Base-by-base conservation (phyloP, 305 asterid genomes). In the Solanum hybrid region DNA sequence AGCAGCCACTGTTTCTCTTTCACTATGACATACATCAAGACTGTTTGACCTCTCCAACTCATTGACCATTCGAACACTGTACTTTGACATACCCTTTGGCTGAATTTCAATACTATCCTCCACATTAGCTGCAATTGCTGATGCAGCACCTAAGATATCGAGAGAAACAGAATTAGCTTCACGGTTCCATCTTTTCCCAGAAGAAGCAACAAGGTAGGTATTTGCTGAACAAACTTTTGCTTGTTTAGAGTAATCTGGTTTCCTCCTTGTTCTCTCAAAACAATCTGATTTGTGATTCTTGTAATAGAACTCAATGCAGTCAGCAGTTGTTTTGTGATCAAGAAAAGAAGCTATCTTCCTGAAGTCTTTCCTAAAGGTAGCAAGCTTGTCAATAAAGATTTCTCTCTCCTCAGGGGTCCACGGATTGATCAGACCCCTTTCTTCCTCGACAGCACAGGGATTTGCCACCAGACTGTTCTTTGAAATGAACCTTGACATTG, bases 301-400 rank as follows among this genome's bases (percentile, higher is more conserved):
- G 93, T 97, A 98, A 92, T 98, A 98, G 90, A 98, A 98, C 95
- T 97, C 98, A 37, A 98, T 75, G 90, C 99, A 98, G 91, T 98
- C 99, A 17, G 99, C 99, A 77, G 95, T 91, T 39, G 98, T 95
- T 89, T 95, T 98, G 90, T 95, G 96, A 22, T 94, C 94, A 75
- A 98, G 92, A 92, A 95, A 97, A 89, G 99, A 96, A 86, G 99
- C 95, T 68, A 98, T 98, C 92, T 94, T 94, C 13, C 84, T 83
- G 92, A 98, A 98, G 92, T 98, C 93, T 91, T 98, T 98, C 89
- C 99, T 99, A 83, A 93, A 91, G 33, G 89, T 24, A 33, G 94
- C 94, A 90, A 97, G 96, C 90, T 95, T 98, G 89, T 96, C 99
- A 75, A 98, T 94, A 92, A 98, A 98, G 72, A 92, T 92, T 89